phyloP scores from a whole-genome alignment of 2,329 filamentous ascomycete genomes.

The Incumbomyces lentus region DNA sequence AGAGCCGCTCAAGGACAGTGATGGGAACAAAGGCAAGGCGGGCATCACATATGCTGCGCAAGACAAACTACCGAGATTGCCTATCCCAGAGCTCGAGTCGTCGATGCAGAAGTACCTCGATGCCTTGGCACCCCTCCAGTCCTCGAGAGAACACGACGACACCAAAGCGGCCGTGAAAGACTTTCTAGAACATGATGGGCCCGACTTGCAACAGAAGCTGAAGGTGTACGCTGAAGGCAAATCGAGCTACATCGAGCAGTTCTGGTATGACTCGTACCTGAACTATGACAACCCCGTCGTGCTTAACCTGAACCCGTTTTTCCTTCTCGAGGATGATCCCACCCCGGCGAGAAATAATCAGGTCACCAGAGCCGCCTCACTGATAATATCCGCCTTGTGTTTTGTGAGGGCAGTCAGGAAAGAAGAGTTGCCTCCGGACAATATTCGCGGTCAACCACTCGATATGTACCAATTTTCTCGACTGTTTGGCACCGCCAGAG shows the following conservation, averaged over 20 bases:
- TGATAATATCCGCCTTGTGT: conserved; percentile 79
- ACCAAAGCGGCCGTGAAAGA: conserved; percentile 70
- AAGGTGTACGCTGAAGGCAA: conserved; percentile 84
- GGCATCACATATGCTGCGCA: conserved; percentile 84
- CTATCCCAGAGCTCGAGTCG: conserved; percentile 75
- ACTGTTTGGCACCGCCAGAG: conserved; percentile 85
- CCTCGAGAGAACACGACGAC: conserved; percentile 68
- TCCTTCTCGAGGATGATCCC: conserved; percentile 91
- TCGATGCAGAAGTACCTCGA: conserved; percentile 72
- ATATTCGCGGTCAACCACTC: conserved; percentile 67
- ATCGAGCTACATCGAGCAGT: conserved; percentile 96
- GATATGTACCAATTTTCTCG: conserved; percentile 99
- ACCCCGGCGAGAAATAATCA: conserved; percentile 95
- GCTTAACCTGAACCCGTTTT: conserved; percentile 94
- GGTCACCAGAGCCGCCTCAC: conserved; percentile 82
- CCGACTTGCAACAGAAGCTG: conserved; percentile 74
- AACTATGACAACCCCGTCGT: conserved; percentile 98
- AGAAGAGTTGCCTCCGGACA: conserved; percentile 87
- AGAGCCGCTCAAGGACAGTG: conserved; percentile 36
- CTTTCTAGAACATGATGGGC: conserved; percentile 72
- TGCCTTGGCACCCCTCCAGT: conserved; percentile 71
- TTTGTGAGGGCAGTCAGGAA: conserved; percentile 88
- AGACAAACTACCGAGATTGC: conserved; percentile 79
- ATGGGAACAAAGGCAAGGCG: conserved; percentile 41
- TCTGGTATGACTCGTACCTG: conserved; percentile 98